Evolutionary conservation across 2,329 filamentous ascomycete species (phyloP).

Genomic region (Aspergillus clavatus): DNA sequence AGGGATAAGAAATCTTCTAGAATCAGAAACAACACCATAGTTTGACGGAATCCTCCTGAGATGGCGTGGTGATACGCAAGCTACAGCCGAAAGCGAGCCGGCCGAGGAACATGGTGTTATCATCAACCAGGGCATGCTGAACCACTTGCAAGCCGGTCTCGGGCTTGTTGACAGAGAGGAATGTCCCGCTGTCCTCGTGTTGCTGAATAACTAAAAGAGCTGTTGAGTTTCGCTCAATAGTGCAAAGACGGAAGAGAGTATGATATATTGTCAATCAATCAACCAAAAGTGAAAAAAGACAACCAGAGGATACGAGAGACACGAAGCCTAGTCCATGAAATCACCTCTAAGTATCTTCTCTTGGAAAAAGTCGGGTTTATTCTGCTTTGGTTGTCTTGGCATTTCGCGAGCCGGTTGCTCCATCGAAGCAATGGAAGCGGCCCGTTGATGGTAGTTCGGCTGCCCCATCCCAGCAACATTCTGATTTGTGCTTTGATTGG

Average conservation of each 20-base stretch:
- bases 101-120: neutral
- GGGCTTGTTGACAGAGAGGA: neutral
- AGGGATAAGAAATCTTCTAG: neutral
- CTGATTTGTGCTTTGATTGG: slow-evolving; percentile 23
- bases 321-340: slow-evolving; percentile 74
- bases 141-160: too few relatives aligned
- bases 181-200: neutral
- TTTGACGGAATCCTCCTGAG: neutral
- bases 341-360: slow-evolving; percentile 96
- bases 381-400: slow-evolving; percentile 45
- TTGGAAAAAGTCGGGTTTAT: slow-evolving; percentile 89
- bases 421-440: slow-evolving; percentile 48
- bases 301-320: slow-evolving; percentile 1
- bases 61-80: neutral
- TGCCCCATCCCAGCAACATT: slow-evolving; percentile 45
- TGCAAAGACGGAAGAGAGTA: neutral
- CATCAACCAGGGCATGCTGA: neutral
- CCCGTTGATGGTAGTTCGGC: slow-evolving; percentile 40
- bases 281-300: neutral
- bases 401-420: slow-evolving; percentile 49
- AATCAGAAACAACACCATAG: neutral
- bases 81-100: neutral
- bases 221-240: neutral
- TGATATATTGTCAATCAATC: neutral
- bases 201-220: too few relatives aligned